A percentile compares a stretch with the other conserved stretches of the same genome.
These are phyloP conservation scores for Mortierella sp. DNA, from an alignment of 371 early-diverging fungal genomes.

Conservation along the genomic window DNA sequence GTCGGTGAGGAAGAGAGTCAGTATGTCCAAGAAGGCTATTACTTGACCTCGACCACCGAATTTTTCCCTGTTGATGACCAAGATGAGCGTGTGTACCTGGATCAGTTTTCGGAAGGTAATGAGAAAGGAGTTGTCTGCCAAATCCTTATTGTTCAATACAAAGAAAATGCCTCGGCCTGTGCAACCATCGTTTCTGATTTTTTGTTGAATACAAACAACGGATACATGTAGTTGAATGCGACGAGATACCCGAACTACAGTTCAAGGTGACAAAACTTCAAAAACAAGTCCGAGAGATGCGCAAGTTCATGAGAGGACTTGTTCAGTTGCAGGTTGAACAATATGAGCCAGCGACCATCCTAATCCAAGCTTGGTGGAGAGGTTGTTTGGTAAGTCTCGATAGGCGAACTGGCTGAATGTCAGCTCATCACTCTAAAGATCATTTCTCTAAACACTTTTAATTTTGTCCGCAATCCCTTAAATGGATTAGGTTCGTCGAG, in stretches of 20 bases:
- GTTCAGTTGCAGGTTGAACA: conserved; percentile 49
- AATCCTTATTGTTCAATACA: not conserved
- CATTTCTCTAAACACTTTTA: no score
- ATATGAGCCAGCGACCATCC: conserved; percentile 48
- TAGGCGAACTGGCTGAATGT: no score
- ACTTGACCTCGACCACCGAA: conserved; percentile 44
- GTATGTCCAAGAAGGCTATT: conserved; percentile 26
- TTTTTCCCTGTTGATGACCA: conserved; percentile 49
- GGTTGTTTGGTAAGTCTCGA: conserved; percentile 45
- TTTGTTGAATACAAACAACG: not conserved
- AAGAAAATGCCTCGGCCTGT: not conserved
- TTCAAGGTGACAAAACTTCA: conserved; percentile 42
- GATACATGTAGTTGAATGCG: conserved; percentile 19
- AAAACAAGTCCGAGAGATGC: conserved; percentile 52
- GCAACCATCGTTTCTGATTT: not conserved
- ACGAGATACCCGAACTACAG: conserved; percentile 43
- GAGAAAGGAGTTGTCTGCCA: not conserved
- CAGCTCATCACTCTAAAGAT: no score
- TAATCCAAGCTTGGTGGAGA: conserved; percentile 53
- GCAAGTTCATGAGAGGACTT: conserved; percentile 50
- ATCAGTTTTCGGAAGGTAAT: conserved; percentile 44
- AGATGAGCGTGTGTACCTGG: conserved; percentile 49
- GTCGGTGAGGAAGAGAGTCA: conserved; percentile 4
- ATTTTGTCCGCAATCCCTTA: no score
- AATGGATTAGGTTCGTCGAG: conserved; percentile 33